These are phyloP conservation scores for Graphium sp. DNA, from an alignment of 2,329 filamentous ascomycete species.

Conservation along the genomic window DNA sequence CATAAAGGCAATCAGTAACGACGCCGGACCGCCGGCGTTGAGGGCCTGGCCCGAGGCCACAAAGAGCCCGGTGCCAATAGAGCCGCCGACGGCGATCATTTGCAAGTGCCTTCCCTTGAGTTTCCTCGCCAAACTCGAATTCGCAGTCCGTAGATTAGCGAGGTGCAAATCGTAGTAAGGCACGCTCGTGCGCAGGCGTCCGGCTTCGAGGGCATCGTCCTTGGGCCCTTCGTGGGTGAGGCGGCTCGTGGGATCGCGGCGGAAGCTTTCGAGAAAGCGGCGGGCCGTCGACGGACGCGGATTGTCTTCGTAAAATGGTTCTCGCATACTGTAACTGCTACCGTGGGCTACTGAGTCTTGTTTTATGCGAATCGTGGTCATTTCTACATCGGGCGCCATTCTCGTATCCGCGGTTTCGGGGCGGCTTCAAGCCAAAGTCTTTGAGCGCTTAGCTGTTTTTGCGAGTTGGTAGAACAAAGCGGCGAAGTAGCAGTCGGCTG, in stretches of 20 bases:
- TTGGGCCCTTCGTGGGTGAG: conserved; percentile 24
- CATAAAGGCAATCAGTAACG: conserved; percentile 58
- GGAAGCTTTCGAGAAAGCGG: conserved; percentile 44
- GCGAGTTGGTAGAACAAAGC: no score
- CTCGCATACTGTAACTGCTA: conserved; percentile 33
- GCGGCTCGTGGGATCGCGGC: conserved; percentile 35
- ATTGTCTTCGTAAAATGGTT: conserved; percentile 24
- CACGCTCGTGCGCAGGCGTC: conserved; percentile 19
- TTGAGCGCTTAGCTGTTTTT: no score
- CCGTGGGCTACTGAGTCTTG: conserved; percentile 36
- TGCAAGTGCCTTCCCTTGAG: conserved; percentile 77
- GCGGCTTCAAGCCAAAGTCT: no score
- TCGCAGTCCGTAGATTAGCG: conserved; percentile 57
- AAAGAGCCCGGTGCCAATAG: conserved; percentile 80
- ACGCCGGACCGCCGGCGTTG: conserved; percentile 58
- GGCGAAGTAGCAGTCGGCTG: no score
- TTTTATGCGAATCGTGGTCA: conserved; percentile 31
- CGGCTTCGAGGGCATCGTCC: conserved; percentile 10
- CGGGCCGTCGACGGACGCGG: conserved; percentile 15
- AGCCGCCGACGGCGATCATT: conserved; percentile 95
- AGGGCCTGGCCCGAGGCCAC: conserved; percentile 65
- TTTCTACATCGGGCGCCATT: conserved; percentile 3
- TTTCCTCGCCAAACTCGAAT: conserved; percentile 57
- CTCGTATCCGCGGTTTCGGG: no score
- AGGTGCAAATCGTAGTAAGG: conserved; percentile 38